Evolutionary conservation across 441 rosid species (phyloP).

Genomic region (Corymbia citriodora): DNA sequence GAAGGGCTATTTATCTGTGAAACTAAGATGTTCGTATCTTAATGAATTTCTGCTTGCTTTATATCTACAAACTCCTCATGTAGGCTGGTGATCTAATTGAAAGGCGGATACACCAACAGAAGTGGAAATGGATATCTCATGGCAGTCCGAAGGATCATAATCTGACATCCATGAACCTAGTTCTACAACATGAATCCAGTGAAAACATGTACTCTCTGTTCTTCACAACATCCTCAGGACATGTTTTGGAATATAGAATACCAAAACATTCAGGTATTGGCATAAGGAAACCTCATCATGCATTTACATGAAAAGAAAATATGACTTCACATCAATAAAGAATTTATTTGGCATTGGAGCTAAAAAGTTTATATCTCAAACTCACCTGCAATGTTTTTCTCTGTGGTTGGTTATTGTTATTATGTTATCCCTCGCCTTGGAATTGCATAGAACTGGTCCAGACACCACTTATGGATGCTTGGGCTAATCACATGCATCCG

Average conservation of each 20-base stretch:
- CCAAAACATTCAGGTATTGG: slow-evolving; percentile 31
- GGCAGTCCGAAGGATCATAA: slow-evolving; percentile 46
- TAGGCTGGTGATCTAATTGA: slow-evolving; percentile 55
- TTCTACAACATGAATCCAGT: slow-evolving; percentile 38
- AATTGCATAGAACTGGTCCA: slow-evolving; percentile 9
- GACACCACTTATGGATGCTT: slow-evolving; percentile 25
- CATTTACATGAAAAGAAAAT: background rate
- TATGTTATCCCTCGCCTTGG: background rate
- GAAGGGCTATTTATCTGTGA: background rate
- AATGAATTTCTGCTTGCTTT: background rate
- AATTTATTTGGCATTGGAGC: background rate
- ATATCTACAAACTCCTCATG: background rate
- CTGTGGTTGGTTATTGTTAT: background rate
- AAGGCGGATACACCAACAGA: slow-evolving; percentile 47
- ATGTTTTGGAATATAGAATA: slow-evolving; percentile 37
- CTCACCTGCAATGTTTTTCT: background rate
- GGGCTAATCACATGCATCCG: slow-evolving; percentile 54
- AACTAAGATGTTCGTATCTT: background rate
- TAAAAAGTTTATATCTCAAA: background rate
- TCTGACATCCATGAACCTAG: slow-evolving; percentile 47
- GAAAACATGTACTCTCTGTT: slow-evolving; percentile 38
- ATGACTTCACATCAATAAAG: background rate
- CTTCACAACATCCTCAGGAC: slow-evolving; percentile 46
- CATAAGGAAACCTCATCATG: background rate
- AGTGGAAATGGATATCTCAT: slow-evolving; percentile 70